These are phyloP conservation scores for Huntiella savannae DNA, from an alignment of 2,329 filamentous ascomycete genomes.

Conservation along the genomic window DNA sequence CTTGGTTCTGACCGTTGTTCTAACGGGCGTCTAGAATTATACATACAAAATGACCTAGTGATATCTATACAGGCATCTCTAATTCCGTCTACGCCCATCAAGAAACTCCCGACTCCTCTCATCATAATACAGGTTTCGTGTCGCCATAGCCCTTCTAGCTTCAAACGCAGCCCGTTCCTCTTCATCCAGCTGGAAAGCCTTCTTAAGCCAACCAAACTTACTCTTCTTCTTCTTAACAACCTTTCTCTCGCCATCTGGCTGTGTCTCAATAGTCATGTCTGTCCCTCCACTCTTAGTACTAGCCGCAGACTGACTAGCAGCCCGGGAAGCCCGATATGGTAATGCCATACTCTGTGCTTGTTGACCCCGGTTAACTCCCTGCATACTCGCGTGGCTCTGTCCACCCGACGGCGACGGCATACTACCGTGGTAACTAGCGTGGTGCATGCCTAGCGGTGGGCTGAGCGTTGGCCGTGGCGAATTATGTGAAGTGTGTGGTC, in stretches of 20 bases:
- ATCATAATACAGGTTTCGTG: conserved; percentile 30
- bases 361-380: too few species aligned
- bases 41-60: too few species aligned
- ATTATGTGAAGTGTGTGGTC: conserved; percentile 31
- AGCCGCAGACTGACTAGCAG: conserved; percentile 18
- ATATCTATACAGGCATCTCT: too few species aligned
- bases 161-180: conserved; percentile 43
- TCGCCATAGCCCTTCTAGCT: conserved; percentile 28
- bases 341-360: too few species aligned
- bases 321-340: too few species aligned
- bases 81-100: conserved; percentile 25
- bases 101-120: conserved; percentile 32
- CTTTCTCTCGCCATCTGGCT: conserved; percentile 15
- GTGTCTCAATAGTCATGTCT: conserved; percentile 24
- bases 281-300: conserved; percentile 38
- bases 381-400: too few species aligned
- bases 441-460: conserved; percentile 6
- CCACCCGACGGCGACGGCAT: conserved; percentile 31
- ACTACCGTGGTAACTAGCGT: conserved; percentile 21
- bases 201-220: conserved; percentile 49
- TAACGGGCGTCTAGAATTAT: too few species aligned
- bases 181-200: conserved; percentile 45
- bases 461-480: conserved; percentile 12
- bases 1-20: too few species aligned
- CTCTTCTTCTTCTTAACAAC: conserved; percentile 47